Percentiles rank a stretch among this genome's conserved stretches.
Conservation (phyloP, 108 stramenopile species). For the Epithemia pelagica region DNA sequence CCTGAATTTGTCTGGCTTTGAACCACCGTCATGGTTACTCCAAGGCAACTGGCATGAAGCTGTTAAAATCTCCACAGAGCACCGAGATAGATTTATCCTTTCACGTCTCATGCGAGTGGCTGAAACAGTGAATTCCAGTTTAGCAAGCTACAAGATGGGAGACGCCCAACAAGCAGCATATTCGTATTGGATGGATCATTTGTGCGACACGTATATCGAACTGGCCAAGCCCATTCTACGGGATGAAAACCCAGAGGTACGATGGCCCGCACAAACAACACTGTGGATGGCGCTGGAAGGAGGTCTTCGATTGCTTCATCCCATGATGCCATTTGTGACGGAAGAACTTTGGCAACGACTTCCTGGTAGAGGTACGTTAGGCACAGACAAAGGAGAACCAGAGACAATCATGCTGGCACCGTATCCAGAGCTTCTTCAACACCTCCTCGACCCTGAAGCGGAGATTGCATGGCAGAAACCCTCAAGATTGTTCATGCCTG, state of each 20-base stretch:
- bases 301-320: constrained; percentile 92
- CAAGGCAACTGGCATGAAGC: constrained; percentile 24
- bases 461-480: constrained; percentile 73
- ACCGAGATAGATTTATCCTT: constrained; percentile 88
- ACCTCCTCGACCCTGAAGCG: constrained; percentile 40
- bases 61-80: constrained; percentile 19
- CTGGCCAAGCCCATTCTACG: constrained; percentile 94
- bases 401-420: constrained; percentile 93
- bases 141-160: constrained; percentile 81
- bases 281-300: constrained; percentile 89
- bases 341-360: constrained; percentile 99
- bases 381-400: constrained; percentile 52
- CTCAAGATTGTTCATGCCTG: constrained; percentile 78
- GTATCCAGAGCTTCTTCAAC: constrained; percentile 70
- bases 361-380: constrained; percentile 91
- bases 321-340: constrained; percentile 99
- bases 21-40: constrained; percentile 66
- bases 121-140: constrained; percentile 58
- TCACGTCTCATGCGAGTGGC: constrained; percentile 82
- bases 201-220: constrained; percentile 97
- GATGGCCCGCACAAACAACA: constrained; percentile 88
- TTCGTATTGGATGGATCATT: constrained; percentile 90
- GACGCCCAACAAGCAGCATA: constrained; percentile 84
- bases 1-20: constrained; percentile 85
- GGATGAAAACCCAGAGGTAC: constrained; percentile 63